phyloP scores from a whole-genome alignment of 2,329 filamentous ascomycete genomes.

The Raffaelea arxii region DNA sequence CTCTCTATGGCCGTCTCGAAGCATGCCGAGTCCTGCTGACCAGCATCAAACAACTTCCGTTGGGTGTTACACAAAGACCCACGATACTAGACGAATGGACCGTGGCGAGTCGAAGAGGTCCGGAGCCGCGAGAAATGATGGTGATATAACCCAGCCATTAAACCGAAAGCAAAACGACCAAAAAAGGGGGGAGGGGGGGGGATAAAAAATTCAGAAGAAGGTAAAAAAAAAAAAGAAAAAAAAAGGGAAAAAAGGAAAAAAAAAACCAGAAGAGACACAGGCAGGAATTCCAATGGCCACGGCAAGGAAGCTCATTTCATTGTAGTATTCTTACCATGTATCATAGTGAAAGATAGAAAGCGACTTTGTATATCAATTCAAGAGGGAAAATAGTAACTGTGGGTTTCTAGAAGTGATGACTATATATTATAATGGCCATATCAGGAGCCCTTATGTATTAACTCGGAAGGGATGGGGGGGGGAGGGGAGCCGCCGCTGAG shows the following conservation, averaged over 20 bases:
- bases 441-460: no score
- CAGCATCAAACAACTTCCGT: conserved; percentile 18
- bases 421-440: no score
- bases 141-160: conserved; percentile 1
- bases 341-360: no score
- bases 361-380: no score
- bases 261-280: no score
- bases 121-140: conserved; percentile 13
- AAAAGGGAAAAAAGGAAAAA: neutral
- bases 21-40: conserved; percentile 22
- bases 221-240: neutral
- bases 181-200: neutral
- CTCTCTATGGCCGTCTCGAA: conserved; percentile 22
- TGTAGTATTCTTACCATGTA: no score
- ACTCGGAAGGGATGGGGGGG: no score
- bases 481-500: no score
- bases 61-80: conserved; percentile 16
- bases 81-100: conserved; percentile 14
- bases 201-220: neutral
- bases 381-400: no score
- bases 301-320: no score
- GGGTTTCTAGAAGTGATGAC: no score
- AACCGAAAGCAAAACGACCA: neutral
- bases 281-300: no score
- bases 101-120: conserved; percentile 7